These are phyloP conservation scores for Globisporangium iwayamae DNA, from an alignment of 352 stramenopile genomes.

Conservation along the genomic window DNA sequence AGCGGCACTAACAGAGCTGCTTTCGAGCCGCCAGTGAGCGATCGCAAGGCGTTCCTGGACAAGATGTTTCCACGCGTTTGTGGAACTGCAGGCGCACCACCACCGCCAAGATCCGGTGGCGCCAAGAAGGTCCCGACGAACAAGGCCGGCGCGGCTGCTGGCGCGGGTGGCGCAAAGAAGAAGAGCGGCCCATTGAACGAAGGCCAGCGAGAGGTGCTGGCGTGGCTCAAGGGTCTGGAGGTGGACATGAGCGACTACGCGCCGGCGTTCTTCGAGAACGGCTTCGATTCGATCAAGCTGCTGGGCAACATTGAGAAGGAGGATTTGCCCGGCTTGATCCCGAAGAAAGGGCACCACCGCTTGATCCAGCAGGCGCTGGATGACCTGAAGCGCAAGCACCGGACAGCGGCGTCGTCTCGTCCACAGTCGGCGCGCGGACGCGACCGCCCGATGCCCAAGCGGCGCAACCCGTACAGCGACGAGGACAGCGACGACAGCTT, in stretches of 20 bases:
- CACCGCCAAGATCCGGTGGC: slow-evolving; percentile 20
- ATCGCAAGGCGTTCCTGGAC: slow-evolving; percentile 68
- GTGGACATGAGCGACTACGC: slow-evolving; percentile 86
- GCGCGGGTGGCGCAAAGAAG: slow-evolving; percentile 26
- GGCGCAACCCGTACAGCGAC: slow-evolving; percentile 67
- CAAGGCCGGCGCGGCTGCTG: background rate
- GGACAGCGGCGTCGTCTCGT: slow-evolving; percentile 41
- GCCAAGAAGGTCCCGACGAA: slow-evolving; percentile 29
- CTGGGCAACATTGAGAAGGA: slow-evolving; percentile 69
- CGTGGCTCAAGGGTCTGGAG: slow-evolving; percentile 67
- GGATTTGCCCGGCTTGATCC: slow-evolving; percentile 67
- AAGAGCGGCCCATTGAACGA: slow-evolving; percentile 55
- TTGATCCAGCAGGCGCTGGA: slow-evolving; percentile 76
- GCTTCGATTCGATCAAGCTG: slow-evolving; percentile 86
- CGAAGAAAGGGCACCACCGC: slow-evolving; percentile 82
- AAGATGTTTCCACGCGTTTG: slow-evolving; percentile 82
- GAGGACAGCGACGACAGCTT: slow-evolving; percentile 89
- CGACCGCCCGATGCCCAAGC: slow-evolving; percentile 20
- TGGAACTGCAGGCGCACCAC: slow-evolving; percentile 29
- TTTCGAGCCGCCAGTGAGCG: slow-evolving; percentile 21
- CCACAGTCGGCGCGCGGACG: slow-evolving; percentile 27
- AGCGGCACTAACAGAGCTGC: background rate
- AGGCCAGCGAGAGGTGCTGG: slow-evolving; percentile 73
- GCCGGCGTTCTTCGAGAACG: slow-evolving; percentile 83
- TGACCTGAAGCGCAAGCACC: slow-evolving; percentile 71